phyloP scores from a whole-genome alignment of 2,329 filamentous ascomycete species.

The Pseudovirgaria hyperparasitica region DNA sequence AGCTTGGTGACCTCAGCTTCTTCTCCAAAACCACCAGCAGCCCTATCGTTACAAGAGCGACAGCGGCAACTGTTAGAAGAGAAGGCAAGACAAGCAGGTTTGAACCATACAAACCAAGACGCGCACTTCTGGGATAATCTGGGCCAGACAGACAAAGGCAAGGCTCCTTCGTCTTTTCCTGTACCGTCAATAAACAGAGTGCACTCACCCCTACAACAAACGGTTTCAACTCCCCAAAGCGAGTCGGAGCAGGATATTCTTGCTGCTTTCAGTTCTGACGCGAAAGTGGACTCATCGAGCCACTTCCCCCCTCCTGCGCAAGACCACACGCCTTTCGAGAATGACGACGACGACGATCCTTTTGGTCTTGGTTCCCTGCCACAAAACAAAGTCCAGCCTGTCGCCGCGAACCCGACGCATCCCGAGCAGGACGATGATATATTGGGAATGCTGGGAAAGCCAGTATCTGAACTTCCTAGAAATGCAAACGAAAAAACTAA shows the following conservation, averaged over 20 bases:
- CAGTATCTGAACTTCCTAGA: slow-evolving; percentile 37
- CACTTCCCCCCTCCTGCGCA: slow-evolving; percentile 39
- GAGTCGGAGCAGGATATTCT: slow-evolving; percentile 46
- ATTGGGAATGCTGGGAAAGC: slow-evolving; percentile 46
- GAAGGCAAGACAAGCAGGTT: slow-evolving; percentile 67
- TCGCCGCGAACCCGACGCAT: slow-evolving; percentile 8
- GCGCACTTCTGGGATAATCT: slow-evolving; percentile 65
- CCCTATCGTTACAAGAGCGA: slow-evolving; percentile 53
- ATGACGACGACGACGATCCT: slow-evolving; percentile 64
- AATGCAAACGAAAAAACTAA: slow-evolving; percentile 5
- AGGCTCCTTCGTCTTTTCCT: slow-evolving; percentile 25
- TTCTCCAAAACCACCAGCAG: slow-evolving; percentile 48
- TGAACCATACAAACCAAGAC: slow-evolving; percentile 48
- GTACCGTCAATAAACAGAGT: slow-evolving; percentile 31
- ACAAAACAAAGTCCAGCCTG: slow-evolving; percentile 17
- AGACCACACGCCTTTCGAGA: slow-evolving; percentile 27
- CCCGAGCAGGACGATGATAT: slow-evolving; percentile 56
- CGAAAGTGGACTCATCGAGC: slow-evolving; percentile 46
- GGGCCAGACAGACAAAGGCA: slow-evolving; percentile 44
- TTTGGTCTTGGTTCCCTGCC: slow-evolving; percentile 65
- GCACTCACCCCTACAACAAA: slow-evolving; percentile 16
- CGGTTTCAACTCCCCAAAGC: slow-evolving; percentile 9
- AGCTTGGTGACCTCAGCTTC: slow-evolving; percentile 54
- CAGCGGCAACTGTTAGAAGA: slow-evolving; percentile 64
- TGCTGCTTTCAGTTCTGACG: slow-evolving; percentile 47